These are phyloP conservation scores for Laetiporus sulphureus DNA, from an alignment of 1,284 basidiomycete species.

Conservation along the genomic window DNA sequence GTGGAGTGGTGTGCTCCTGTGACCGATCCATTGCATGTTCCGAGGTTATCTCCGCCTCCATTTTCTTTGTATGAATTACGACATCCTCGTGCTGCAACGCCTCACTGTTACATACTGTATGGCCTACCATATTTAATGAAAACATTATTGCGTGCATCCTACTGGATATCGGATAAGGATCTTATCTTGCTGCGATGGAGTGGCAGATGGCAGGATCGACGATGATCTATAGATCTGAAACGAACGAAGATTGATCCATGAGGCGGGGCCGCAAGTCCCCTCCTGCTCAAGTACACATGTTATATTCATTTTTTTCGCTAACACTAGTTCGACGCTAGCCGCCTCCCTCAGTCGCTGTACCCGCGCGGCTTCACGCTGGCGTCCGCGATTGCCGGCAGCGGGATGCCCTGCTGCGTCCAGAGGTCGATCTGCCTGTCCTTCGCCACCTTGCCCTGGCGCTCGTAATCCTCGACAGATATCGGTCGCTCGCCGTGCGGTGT, in stretches of 20 bases:
- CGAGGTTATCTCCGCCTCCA: no score
- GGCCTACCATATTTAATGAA: no score
- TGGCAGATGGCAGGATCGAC: constrained; percentile 11
- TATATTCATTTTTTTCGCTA: no score
- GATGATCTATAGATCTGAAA: constrained; percentile 10
- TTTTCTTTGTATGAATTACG: no score
- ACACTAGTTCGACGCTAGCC: no score
- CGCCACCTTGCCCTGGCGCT: constrained; percentile 54
- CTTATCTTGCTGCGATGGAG: constrained; percentile 2
- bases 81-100: no score
- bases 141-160: constrained; percentile 4
- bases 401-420: constrained; percentile 55
- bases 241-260: constrained; percentile 9
- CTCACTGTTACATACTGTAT: no score
- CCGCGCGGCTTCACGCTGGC: constrained; percentile 36
- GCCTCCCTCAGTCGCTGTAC: constrained; percentile 47
- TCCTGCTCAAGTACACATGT: no score
- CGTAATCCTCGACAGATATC: constrained; percentile 69
- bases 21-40: no score
- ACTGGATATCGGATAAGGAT: constrained; percentile 3
- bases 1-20: no score
- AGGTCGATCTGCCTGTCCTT: constrained; percentile 61
- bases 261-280: no score
- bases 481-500: constrained; percentile 79
- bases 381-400: constrained; percentile 25